Conservation (phyloP, 2,329 filamentous ascomycete genomes). For the Lachnellula willkommii region DNA sequence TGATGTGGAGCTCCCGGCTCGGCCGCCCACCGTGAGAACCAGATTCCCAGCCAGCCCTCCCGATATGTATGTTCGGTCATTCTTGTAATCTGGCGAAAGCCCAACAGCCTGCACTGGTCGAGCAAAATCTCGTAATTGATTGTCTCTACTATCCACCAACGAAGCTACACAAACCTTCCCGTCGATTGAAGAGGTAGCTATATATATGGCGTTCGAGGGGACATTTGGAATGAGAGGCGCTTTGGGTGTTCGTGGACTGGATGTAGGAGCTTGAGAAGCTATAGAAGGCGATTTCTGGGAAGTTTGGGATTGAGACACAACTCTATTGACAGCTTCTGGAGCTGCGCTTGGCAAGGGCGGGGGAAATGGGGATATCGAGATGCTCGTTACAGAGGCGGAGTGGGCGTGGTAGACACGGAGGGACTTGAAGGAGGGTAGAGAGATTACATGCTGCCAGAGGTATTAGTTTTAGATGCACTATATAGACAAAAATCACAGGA, state of each 20-base stretch:
- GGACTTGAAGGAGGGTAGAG: slow-evolving; percentile 73
- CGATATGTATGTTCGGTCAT: slow-evolving; percentile 81
- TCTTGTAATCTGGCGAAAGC: slow-evolving; percentile 91
- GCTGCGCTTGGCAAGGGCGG: slow-evolving; percentile 45
- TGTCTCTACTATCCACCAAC: slow-evolving; percentile 80
- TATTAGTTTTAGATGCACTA: slow-evolving; percentile 25
- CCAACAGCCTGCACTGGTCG: slow-evolving; percentile 88
- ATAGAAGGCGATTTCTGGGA: slow-evolving; percentile 37
- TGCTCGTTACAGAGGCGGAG: slow-evolving; percentile 79
- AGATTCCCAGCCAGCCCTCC: slow-evolving; percentile 84
- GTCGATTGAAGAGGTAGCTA: slow-evolving; percentile 90
- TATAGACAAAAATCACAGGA: neutral
- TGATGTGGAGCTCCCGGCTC: slow-evolving; percentile 73
- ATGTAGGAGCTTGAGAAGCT: slow-evolving; percentile 42
- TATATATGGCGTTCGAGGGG: slow-evolving; percentile 85
- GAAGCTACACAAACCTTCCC: slow-evolving; percentile 92
- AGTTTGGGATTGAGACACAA: slow-evolving; percentile 27
- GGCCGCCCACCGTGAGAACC: slow-evolving; percentile 78
- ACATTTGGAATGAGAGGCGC: slow-evolving; percentile 59
- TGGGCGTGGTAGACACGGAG: slow-evolving; percentile 89
- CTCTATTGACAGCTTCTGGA: slow-evolving; percentile 33
- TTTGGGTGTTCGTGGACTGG: slow-evolving; percentile 48
- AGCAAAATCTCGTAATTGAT: slow-evolving; percentile 86
- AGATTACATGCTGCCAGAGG: slow-evolving; percentile 67
- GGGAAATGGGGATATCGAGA: slow-evolving; percentile 86